Conservation (phyloP, 2,329 filamentous ascomycete species). For the Chaetomium strumarium region DNA sequence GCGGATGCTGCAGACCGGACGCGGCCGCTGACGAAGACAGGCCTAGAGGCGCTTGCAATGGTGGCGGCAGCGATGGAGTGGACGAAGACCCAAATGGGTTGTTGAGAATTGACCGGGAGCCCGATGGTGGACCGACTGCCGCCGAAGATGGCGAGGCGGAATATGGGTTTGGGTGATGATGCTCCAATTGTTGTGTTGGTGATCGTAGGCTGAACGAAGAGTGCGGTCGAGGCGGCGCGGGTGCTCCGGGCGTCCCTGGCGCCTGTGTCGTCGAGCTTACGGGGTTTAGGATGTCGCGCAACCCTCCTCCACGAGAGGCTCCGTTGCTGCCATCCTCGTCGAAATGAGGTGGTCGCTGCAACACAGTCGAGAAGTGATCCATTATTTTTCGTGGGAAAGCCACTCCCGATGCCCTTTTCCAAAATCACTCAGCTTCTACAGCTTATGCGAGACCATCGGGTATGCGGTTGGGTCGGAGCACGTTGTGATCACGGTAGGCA, state of each 20-base stretch:
- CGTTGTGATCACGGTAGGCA: conserved; percentile 7
- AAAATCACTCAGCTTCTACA: conserved; percentile 18
- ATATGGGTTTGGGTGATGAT: conserved; percentile 25
- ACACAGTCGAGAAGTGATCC: conserved; percentile 47
- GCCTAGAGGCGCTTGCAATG: conserved; percentile 14
- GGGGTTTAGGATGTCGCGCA: conserved; percentile 44
- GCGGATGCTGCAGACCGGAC: conserved; percentile 25
- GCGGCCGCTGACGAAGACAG: conserved; percentile 12
- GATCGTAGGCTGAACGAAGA: conserved; percentile 45
- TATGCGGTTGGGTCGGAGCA: conserved; percentile 14
- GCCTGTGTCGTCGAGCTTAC: conserved; percentile 28
- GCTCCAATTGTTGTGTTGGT: conserved; percentile 35
- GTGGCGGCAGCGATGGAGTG: conserved; percentile 24
- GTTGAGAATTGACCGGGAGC: conserved; percentile 29
- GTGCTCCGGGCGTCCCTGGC: conserved; percentile 20
- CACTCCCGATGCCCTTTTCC: conserved; percentile 7
- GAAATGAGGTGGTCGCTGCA: conserved; percentile 40
- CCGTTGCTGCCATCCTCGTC: conserved; percentile 36
- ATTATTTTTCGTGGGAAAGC: conserved; percentile 27
- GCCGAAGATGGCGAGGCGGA: conserved; percentile 27
- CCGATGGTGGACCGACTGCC: conserved; percentile 21
- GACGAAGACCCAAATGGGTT: conserved; percentile 36
- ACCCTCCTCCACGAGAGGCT: conserved; percentile 31
- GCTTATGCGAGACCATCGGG: conserved; percentile 23
- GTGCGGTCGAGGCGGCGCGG: conserved; percentile 34